Conservation (phyloP, 2,329 filamentous ascomycete species). For the Monilinia fructigena region DNA sequence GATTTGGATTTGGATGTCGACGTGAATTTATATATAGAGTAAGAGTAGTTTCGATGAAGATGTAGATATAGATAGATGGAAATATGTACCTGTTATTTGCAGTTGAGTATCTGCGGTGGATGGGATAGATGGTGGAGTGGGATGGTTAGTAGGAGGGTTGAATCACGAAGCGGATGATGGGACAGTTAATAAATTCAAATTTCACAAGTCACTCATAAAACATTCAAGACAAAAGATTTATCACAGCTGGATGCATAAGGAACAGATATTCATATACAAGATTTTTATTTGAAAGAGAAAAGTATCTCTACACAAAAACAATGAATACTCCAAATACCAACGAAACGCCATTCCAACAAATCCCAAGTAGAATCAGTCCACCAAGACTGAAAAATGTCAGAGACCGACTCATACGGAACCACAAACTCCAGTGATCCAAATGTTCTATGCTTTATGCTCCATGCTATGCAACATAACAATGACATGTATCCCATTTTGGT, state of each 20-base stretch:
- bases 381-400: not conserved
- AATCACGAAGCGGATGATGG: too few species aligned
- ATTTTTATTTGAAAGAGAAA: not conserved
- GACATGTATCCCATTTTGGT: constrained; percentile 7
- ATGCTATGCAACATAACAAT: not conserved
- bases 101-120: too few species aligned
- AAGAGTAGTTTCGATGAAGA: too few species aligned
- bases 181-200: too few species aligned
- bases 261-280: not conserved
- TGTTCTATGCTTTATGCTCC: not conserved
- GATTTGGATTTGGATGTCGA: too few species aligned
- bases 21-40: too few species aligned
- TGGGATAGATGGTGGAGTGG: too few species aligned
- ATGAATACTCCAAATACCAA: not conserved
- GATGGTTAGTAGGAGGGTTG: too few species aligned
- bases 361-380: not conserved
- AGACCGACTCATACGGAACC: not conserved
- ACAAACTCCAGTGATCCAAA: constrained; percentile 1
- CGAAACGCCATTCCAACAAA: constrained; percentile 4
- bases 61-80: too few species aligned
- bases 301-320: not conserved
- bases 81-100: too few species aligned
- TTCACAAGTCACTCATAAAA: too few species aligned
- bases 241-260: not conserved
- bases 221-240: too few species aligned